phyloP scores from a whole-genome alignment of 768 basidiomycete species.

The Rhodotorula toruloides region DNA sequence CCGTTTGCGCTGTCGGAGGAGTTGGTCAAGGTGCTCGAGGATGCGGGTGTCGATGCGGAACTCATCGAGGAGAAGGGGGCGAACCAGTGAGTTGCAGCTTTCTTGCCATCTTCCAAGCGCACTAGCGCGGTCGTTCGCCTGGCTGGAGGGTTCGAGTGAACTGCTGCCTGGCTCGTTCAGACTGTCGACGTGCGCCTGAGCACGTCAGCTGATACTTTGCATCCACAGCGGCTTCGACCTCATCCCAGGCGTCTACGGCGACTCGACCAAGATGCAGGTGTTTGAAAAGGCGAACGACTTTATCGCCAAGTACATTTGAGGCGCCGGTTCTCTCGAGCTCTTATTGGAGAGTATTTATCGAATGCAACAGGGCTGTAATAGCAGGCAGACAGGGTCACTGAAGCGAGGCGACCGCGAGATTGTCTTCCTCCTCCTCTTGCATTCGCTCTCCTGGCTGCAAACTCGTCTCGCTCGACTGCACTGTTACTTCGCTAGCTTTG shows the following conservation, averaged over 20 bases:
- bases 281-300: slow-evolving; percentile 26
- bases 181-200: background rate
- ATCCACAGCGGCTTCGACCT: slow-evolving; percentile 28
- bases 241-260: slow-evolving; percentile 9
- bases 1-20: slow-evolving; percentile 13
- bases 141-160: no score
- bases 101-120: background rate
- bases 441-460: no score
- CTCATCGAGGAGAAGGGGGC: slow-evolving; percentile 18
- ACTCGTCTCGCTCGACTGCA: no score
- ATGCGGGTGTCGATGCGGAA: slow-evolving; percentile 8
- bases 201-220: background rate
- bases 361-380: no score
- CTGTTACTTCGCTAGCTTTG: no score
- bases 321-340: no score
- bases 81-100: slow-evolving; percentile 15
- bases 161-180: no score
- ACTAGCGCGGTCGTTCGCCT: background rate
- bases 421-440: no score
- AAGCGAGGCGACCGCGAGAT: no score
- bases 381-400: no score
- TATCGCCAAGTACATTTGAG: slow-evolving; percentile 28
- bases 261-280: slow-evolving; percentile 6
- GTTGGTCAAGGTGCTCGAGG: slow-evolving; percentile 6
- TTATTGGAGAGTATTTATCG: no score